A percentile compares a stretch with the other conserved stretches of the same genome.
Evolutionary conservation across 768 basidiomycete genomes (phyloP).

Genomic region (Kwoniella heveanensis): DNA sequence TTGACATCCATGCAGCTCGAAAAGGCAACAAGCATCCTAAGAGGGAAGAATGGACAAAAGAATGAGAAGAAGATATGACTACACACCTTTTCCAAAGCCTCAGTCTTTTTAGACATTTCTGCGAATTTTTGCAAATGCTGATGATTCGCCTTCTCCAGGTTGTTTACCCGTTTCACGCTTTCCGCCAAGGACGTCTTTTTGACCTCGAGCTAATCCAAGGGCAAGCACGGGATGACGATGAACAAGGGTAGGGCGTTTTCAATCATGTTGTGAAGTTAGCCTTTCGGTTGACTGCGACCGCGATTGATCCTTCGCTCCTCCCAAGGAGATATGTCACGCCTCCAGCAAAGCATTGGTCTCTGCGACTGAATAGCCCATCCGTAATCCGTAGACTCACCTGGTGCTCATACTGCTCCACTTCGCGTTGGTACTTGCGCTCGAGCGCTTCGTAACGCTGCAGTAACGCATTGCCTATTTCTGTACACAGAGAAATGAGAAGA

Average conservation of each 20-base stretch:
- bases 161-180: constrained; percentile 35
- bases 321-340: too few relatives aligned
- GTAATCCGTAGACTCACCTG: constrained; percentile 34
- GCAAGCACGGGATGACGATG: too few relatives aligned
- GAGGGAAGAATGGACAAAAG: not conserved
- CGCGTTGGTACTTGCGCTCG: constrained; percentile 39
- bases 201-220: constrained; percentile 28
- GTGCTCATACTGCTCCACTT: constrained; percentile 39
- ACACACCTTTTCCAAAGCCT: constrained; percentile 53
- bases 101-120: constrained; percentile 46
- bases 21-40: too few relatives aligned
- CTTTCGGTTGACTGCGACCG: too few relatives aligned
- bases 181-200: constrained; percentile 43
- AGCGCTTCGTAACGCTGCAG: constrained; percentile 78
- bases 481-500: not conserved
- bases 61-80: not conserved
- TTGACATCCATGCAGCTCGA: too few relatives aligned
- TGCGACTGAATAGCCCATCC: too few relatives aligned
- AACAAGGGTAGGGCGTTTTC: too few relatives aligned
- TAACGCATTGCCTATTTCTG: constrained; percentile 88
- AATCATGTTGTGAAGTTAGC: constrained; percentile 2
- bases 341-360: too few relatives aligned
- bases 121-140: constrained; percentile 45
- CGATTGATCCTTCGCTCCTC: too few relatives aligned
- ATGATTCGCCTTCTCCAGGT: constrained; percentile 46